Evolutionary conservation across 495 filamentous ascomycete genomes (phyloP).

Genomic region (Durotheca rogersii): DNA sequence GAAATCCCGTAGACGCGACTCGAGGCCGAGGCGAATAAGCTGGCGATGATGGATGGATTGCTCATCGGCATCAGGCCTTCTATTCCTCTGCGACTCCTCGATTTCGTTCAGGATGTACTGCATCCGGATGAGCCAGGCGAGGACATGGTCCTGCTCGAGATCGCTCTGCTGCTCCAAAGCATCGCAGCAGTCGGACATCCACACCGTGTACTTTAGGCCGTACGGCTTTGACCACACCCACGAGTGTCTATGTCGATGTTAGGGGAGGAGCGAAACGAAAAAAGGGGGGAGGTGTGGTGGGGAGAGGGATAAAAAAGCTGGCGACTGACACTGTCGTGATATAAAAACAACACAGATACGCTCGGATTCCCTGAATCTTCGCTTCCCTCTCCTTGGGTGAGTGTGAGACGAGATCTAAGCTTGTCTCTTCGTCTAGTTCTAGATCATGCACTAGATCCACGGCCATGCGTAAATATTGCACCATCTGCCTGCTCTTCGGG

Average conservation of each 20-base stretch:
- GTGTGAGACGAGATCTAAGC: slow-evolving; percentile 12
- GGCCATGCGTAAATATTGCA: slow-evolving; percentile 50
- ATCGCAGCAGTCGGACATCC: slow-evolving; percentile 39
- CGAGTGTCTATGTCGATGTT: slow-evolving; percentile 28
- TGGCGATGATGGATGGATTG: slow-evolving; percentile 41
- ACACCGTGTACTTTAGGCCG: slow-evolving; percentile 33
- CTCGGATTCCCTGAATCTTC: slow-evolving; percentile 41
- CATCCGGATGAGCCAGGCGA: slow-evolving; percentile 44
- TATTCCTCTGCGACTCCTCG: slow-evolving; percentile 31
- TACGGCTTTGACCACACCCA: slow-evolving; percentile 37
- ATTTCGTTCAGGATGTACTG: slow-evolving; percentile 43
- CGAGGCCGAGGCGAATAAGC: slow-evolving; percentile 45
- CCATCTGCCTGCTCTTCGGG: slow-evolving; percentile 45
- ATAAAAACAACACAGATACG: slow-evolving; percentile 43
- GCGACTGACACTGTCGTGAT: slow-evolving; percentile 38
- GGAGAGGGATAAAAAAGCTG: not conserved
- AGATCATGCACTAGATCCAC: slow-evolving; percentile 49
- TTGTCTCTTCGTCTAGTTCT: slow-evolving; percentile 41
- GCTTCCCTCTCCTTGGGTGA: slow-evolving; percentile 11
- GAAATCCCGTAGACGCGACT: slow-evolving; percentile 43
- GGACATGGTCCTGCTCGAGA: slow-evolving; percentile 37
- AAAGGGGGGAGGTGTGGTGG: not conserved
- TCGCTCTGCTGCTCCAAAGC: slow-evolving; percentile 35
- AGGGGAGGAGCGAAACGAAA: not conserved
- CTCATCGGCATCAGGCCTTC: slow-evolving; percentile 16